Evolutionary conservation across 2,329 filamentous ascomycete species (phyloP), one percentile per base, ranked within the genome.

Genomic region (Phyllosticta paracitricarpa): DNA sequence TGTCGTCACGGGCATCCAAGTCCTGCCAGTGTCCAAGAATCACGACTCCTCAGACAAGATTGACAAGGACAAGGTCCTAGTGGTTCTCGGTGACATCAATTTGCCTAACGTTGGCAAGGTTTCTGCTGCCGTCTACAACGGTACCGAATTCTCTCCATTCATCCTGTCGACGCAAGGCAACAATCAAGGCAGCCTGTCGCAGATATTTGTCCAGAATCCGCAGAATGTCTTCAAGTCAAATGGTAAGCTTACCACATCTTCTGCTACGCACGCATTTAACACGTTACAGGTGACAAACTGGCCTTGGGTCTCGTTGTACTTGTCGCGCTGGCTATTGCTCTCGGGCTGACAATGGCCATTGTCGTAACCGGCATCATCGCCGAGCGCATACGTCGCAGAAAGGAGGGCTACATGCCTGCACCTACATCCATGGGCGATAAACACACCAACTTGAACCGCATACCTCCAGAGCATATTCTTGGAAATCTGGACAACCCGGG

Each of bases 41-140:
- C 94, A 97, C 71, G 83, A 78, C 40, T 75, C 79, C 14, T 85
- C 82, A 2, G 75, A 82, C 48, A 77, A 91, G 6, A 76, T 99
- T 17, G 81, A 85, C 58, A 75, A 81, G 19, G 79, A 85, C 64
- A 85, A 94, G 71, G 82, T 85, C 3, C 82, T 99, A 40, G 82
- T 99, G 75, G 78, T 97, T 57, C 90, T 90, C n/a, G 94, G 94
- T 51, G 84, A 88, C 59, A 84, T 99, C 66, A 82, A 85, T 65
- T 80, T 97, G 19, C 84, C 88, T 0, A 77, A 78, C 56, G 91
- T 91, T 70, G 92, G 93, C 62, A 87, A 86, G 62, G 90, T 88
- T 5, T 96, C 93, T 14, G 91, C 90, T 8, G 93, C 87, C 7
- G 78, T 97, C 28, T 99, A 89, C 78, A 90, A 97, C 69, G 94